Conservation (phyloP, 2,329 filamentous ascomycete genomes). For the Colletotrichum siamense region DNA sequence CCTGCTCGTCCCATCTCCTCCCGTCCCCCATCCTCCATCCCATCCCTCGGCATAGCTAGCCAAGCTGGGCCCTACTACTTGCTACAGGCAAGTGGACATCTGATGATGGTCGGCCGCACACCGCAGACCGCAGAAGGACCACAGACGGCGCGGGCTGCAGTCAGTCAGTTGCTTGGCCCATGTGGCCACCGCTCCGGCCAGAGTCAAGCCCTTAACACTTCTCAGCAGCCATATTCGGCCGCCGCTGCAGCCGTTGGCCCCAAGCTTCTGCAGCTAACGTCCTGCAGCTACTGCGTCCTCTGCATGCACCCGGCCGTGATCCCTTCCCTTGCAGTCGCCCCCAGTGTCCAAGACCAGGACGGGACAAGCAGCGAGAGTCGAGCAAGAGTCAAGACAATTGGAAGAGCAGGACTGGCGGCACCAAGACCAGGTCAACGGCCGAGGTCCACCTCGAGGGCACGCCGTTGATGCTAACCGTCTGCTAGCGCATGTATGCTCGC, state of each 20-base stretch:
- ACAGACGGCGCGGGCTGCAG: not conserved
- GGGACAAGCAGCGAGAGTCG: not conserved
- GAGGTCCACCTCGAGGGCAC: not conserved
- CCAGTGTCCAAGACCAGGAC: not conserved
- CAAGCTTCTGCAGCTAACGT: constrained; percentile 19
- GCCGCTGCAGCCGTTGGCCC: constrained; percentile 17
- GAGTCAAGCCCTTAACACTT: constrained; percentile 8
- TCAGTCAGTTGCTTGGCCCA: constrained; percentile 9
- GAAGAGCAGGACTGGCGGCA: not conserved
- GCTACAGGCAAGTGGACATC: not conserved
- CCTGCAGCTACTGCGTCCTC: constrained; percentile 11
- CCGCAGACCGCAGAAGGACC: not conserved
- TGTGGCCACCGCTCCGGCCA: constrained; percentile 10
- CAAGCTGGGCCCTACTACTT: not conserved
- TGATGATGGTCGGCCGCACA: not conserved
- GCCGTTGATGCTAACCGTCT: not conserved
- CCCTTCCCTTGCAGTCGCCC: not conserved
- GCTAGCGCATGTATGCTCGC: not conserved
- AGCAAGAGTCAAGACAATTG: not conserved
- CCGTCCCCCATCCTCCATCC: not conserved
- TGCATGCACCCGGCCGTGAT: constrained; percentile 21
- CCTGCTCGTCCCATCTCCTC: not conserved
- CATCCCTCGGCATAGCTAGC: not conserved
- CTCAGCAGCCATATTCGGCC: constrained; percentile 18
- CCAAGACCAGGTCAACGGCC: not conserved